phyloP scores from a whole-genome alignment of 805 yeast genomes.

The Scheffersomyces spartinae region DNA sequence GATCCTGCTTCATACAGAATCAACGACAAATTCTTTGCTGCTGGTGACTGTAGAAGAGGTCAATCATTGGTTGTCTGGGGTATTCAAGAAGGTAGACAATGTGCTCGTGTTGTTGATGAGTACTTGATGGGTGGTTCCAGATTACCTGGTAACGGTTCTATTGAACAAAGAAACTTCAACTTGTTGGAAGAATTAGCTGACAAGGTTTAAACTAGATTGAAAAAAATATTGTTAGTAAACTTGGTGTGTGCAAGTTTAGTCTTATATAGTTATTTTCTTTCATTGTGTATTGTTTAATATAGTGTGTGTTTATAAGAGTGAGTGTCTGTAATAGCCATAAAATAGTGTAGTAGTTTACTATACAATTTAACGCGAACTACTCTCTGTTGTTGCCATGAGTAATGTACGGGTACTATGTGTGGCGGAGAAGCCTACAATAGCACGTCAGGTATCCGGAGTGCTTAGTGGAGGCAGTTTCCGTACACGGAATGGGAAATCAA shows the following conservation, averaged over 20 bases:
- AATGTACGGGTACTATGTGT: conserved; percentile 83
- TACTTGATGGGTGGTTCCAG: conserved; percentile 68
- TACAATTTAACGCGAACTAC: too few relatives aligned
- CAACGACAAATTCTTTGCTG: conserved; percentile 70
- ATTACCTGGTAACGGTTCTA: conserved; percentile 90
- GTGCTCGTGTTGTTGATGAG: conserved; percentile 88
- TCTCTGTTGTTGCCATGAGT: too few relatives aligned
- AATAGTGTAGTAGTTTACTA: too few relatives aligned
- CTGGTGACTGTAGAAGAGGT: conserved; percentile 99
- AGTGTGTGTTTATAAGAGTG: too few relatives aligned
- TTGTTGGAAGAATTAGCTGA: conserved; percentile 68
- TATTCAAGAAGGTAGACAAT: conserved; percentile 97
- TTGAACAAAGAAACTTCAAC: conserved; percentile 73
- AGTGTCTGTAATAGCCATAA: too few relatives aligned
- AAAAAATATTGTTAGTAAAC: too few relatives aligned
- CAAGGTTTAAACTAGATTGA: conserved; percentile 23
- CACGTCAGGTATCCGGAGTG: conserved; percentile 66
- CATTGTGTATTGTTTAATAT: neutral
- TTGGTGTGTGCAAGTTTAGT: neutral
- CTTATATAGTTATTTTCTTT: neutral
- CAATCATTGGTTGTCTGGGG: conserved; percentile 99
- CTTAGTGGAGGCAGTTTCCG: conserved; percentile 61
- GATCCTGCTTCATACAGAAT: conserved; percentile 59
- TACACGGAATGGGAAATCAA: conserved; percentile 38
- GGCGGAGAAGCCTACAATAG: conserved; percentile 95